Evolutionary conservation across 2,329 filamentous ascomycete genomes (phyloP), one percentile per base, ranked within the genome.

Genomic region (Botrytis elliptica): DNA sequence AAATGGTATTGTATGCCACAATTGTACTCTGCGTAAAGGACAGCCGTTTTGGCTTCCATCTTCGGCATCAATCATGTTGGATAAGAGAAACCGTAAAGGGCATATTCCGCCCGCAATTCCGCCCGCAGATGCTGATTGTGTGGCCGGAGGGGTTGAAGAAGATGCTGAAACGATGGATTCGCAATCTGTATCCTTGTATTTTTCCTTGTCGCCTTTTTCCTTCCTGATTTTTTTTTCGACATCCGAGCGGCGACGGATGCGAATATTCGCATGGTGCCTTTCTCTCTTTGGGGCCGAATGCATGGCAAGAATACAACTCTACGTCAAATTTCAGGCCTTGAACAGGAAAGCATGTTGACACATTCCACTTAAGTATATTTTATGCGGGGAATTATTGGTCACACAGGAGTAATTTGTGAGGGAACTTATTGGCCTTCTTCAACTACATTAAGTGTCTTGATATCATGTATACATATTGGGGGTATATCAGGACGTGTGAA

Each of bases 1-100:
- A 14, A 81, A 73, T 1, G 77, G 78, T 44, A 80, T 77, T 9
- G 76, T 78, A 73, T 80, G 79, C 77, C 77, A 81, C 12, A 79
- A 72, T 52, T 79, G 78, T 40, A 80, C 75, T 66, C 78, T 75
- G 36, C 78, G 67, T 9, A 80, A 69, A 29, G 77, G 76, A 66
- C 79, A 81, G 3, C 71, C 69, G 49, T 63, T 49, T 16, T 70
- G 74, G 25, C 76, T 73, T 7, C 36, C 73, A 14, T 29, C 66
- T 52, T 77, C 72, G 1, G 74, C 40, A 42, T 80, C 71, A 33
- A 80, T 74, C 74, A 80, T 72, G 16, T 72, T 76, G 22, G 73
- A 65, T 29, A 80, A 60, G 44, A 80, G 76, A 52, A 78, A 78
- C 33, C 78, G 75, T 14, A 80, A 74, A 36, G 79, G 79, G 60